Evolutionary conservation across 2,329 filamentous ascomycete species (phyloP), one percentile per base, ranked within the genome.

Genomic region (Sporothrix euskadiensis): DNA sequence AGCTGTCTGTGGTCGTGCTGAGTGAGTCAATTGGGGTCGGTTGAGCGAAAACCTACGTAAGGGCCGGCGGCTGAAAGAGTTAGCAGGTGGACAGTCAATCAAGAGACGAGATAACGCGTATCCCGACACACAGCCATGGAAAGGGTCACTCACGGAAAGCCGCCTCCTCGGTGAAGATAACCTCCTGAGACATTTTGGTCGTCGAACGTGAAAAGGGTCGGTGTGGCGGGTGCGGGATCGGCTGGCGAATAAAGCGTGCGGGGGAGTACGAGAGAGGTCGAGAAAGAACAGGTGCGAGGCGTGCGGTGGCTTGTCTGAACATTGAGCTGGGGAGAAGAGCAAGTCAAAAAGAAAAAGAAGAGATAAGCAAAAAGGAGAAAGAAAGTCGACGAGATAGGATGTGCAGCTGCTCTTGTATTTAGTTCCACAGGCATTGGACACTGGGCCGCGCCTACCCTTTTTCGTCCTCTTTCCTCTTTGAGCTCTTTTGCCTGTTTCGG

Each of bases 141-240:
- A 16, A 68, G 4, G n/a, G 30, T 9, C 35, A 39, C 87, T 81
- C 81, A 89, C 88, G 85, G 78, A 85, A 83, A 76, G 88, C 86
- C 76, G 88, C 88, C 77, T 89, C 84, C 83, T 88, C 87, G 81
- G 86, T 87, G 80, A 87, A 86, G 77, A 91, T 80, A 75, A 81
- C 80, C 63, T 79, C 80, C 74, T 85, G 82, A 77, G 82, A 81
- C 79, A 80, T 79, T 77, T 79, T 85, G 83, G 84, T 82, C 82
- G 74, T 66, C 16, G 73, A 63, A 26, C 57, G 44, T 14, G 47
- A 54, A 71, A 49, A 71, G 47, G 54, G 69, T 14, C n/a, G 72
- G 30, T 54, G 56, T 6, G 68, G 49, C 47, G 39, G 44, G 12
- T 22, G 22, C 47, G 71, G 52, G 12, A 41, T n/a, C 49, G 41